A percentile compares a stretch with the other conserved stretches of the same genome.
Evolutionary conservation across 2,329 filamentous ascomycete genomes (phyloP).

Genomic region (Trichoderma harzianum): DNA sequence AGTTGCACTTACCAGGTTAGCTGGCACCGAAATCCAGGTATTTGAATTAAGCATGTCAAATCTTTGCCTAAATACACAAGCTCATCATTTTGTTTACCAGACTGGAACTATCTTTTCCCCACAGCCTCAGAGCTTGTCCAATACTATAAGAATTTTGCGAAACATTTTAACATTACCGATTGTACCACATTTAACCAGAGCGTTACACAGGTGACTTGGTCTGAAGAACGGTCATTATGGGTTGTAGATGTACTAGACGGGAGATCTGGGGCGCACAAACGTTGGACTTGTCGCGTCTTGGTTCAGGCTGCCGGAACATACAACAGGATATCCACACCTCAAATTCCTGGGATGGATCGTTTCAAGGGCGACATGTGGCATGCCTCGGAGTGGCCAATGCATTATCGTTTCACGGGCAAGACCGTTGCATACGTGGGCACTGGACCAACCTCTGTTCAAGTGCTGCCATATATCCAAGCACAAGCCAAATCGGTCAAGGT

Average conservation of each 20-base stretch:
- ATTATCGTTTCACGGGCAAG: neutral
- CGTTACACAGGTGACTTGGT: neutral
- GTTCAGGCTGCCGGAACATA: neutral
- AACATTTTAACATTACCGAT: neutral
- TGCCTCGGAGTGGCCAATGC: neutral
- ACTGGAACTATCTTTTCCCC: neutral
- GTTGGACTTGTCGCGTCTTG: neutral
- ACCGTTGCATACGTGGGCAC: neutral
- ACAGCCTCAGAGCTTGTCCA: neutral
- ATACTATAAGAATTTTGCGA: neutral
- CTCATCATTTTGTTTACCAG: neutral
- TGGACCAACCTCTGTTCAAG: neutral
- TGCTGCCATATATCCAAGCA: neutral
- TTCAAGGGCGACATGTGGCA: neutral
- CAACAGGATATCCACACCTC: neutral
- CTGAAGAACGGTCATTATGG: neutral
- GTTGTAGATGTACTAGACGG: neutral
- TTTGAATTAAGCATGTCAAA: neutral
- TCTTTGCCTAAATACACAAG: neutral
- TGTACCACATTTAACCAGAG: neutral
- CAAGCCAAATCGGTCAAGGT: neutral
- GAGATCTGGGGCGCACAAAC: neutral
- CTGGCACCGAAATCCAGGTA: neutral
- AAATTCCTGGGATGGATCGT: neutral
- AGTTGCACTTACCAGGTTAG: neutral